phyloP scores from a whole-genome alignment of 352 stramenopile genomes.

The Phytophthora cactorum region DNA sequence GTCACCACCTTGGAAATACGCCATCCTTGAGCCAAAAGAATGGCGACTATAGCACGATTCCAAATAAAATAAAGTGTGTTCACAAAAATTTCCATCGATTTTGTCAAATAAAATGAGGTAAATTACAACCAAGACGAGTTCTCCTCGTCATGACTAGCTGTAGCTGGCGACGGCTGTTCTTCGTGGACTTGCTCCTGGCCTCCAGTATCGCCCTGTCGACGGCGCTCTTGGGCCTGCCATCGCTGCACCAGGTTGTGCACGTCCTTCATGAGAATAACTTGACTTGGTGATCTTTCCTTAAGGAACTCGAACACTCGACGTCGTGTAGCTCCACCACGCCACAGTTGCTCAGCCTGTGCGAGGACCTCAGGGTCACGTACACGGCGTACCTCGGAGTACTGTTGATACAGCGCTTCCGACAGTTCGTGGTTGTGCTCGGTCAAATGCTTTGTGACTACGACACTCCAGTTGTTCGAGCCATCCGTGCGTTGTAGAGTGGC shows the following conservation, averaged over 20 bases:
- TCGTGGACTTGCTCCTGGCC: slow-evolving; percentile 10
- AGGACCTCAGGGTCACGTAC: slow-evolving; percentile 69
- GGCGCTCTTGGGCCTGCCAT: slow-evolving; percentile 60
- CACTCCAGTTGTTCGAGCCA: slow-evolving; percentile 47
- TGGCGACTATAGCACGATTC: background rate
- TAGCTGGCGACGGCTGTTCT: slow-evolving; percentile 10
- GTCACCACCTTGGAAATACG: slow-evolving; percentile 84
- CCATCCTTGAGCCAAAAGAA: slow-evolving; percentile 20
- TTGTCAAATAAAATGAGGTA: background rate
- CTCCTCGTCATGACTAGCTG: slow-evolving; percentile 21
- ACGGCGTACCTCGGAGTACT: slow-evolving; percentile 73
- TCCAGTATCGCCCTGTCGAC: slow-evolving; percentile 6
- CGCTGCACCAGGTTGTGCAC: slow-evolving; percentile 80
- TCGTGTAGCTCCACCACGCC: slow-evolving; percentile 57
- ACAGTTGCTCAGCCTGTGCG: slow-evolving; percentile 64
- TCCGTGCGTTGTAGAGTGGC: slow-evolving; percentile 67
- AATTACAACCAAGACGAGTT: slow-evolving; percentile 33
- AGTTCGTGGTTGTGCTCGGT: slow-evolving; percentile 81
- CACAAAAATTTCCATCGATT: slow-evolving; percentile 21
- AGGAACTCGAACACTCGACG: slow-evolving; percentile 79
- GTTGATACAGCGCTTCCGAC: slow-evolving; percentile 57
- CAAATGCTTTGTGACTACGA: slow-evolving; percentile 78
- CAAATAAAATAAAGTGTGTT: slow-evolving; percentile 28
- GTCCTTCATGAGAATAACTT: slow-evolving; percentile 80
- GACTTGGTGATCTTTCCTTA: slow-evolving; percentile 60